phyloP scores from a whole-genome alignment of 1,284 basidiomycete genomes.

The Gymnopus androsaceus region DNA sequence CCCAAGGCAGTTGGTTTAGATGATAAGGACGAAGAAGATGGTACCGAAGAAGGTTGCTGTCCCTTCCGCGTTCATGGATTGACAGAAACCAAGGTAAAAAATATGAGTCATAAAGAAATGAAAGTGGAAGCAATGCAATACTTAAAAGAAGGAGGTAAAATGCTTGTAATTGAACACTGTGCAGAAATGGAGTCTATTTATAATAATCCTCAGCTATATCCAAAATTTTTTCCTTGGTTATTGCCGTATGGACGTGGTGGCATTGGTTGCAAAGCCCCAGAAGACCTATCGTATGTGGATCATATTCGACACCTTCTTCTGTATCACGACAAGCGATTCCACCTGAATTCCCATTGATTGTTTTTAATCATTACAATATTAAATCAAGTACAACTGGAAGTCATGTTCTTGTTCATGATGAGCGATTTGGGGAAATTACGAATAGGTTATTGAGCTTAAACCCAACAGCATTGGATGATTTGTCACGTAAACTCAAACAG shows the following conservation, averaged over 20 bases:
- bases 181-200: constrained; percentile 26
- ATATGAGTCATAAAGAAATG: constrained; percentile 19
- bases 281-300: constrained; percentile 22
- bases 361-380: constrained; percentile 43
- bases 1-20: constrained; percentile 19
- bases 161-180: constrained; percentile 26
- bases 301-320: constrained; percentile 30
- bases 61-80: constrained; percentile 32
- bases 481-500: constrained; percentile 25
- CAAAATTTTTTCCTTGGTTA: constrained; percentile 38
- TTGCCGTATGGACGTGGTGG: constrained; percentile 40
- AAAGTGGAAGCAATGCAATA: constrained; percentile 27
- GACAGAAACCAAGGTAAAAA: constrained; percentile 24
- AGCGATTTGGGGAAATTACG: constrained; percentile 28
- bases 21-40: constrained; percentile 28
- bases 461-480: constrained; percentile 20
- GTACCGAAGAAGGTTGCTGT: constrained; percentile 26
- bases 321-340: constrained; percentile 42
- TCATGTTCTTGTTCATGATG: constrained; percentile 29
- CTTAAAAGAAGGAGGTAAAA: constrained; percentile 21
- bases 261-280: constrained; percentile 25
- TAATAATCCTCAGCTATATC: constrained; percentile 35
- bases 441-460: constrained; percentile 29
- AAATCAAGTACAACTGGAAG: constrained; percentile 30
- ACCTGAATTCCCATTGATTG: constrained; percentile 36